Evolutionary conservation across 768 basidiomycete species (phyloP).

Genomic region (Tulasnella sp.): DNA sequence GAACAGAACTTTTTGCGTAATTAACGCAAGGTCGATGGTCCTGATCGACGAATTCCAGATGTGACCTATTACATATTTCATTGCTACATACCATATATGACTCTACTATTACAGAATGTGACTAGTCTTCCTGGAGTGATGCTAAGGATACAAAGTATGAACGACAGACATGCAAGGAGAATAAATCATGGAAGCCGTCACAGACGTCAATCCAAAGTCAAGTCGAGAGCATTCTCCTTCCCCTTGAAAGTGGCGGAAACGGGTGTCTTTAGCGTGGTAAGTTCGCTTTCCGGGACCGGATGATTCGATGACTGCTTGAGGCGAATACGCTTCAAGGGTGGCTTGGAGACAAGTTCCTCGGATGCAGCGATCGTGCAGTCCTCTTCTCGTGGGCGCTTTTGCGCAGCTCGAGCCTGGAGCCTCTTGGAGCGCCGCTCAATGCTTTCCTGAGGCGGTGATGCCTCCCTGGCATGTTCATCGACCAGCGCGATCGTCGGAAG

Average conservation of each 20-base stretch:
- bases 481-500: neutral
- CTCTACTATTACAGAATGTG: neutral
- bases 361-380: neutral
- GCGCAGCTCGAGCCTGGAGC: neutral
- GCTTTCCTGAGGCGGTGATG: neutral
- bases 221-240: conserved; percentile 3
- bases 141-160: neutral
- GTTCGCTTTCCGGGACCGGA: neutral
- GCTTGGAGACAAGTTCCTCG: neutral
- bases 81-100: neutral
- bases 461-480: neutral
- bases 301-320: conserved; percentile 5
- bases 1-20: conserved; percentile 4
- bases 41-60: neutral
- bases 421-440: neutral
- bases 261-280: neutral
- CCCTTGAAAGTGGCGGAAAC: conserved; percentile 7
- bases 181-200: neutral
- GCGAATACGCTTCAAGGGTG: neutral
- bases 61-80: neutral
- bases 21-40: neutral
- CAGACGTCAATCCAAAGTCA: neutral
- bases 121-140: neutral
- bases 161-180: neutral
- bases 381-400: conserved; percentile 4